Percentiles rank a stretch among this genome's conserved stretches.
Evolutionary conservation across 2,329 filamentous ascomycete species (phyloP).

Genomic region (Pezicula neosporulosa): DNA sequence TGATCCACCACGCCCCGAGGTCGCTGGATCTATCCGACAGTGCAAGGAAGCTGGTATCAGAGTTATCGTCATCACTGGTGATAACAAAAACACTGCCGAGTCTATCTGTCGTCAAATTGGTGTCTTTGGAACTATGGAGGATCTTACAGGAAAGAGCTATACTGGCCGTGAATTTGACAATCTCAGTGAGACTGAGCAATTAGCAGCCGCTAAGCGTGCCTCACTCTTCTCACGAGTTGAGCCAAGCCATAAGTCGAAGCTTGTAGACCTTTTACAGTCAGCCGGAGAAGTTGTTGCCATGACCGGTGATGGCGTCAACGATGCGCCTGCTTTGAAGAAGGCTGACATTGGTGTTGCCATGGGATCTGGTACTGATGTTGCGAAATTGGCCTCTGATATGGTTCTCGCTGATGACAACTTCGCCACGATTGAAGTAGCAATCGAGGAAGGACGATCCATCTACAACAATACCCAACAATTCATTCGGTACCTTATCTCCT

Average conservation of each 20-base stretch:
- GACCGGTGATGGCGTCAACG: conserved; percentile 98
- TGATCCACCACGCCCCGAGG: conserved; percentile 92
- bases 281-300: conserved; percentile 94
- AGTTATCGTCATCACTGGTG: conserved; percentile 96
- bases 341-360: conserved; percentile 98
- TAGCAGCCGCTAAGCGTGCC: conserved; percentile 79
- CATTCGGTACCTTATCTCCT: conserved; percentile 97
- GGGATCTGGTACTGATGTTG: conserved; percentile 96
- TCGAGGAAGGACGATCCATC: conserved; percentile 96
- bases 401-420: conserved; percentile 98
- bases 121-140: conserved; percentile 78
- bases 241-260: conserved; percentile 93
- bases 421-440: conserved; percentile 91
- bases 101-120: conserved; percentile 97
- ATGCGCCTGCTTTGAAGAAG: conserved; percentile 96
- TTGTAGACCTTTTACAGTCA: conserved; percentile 93
- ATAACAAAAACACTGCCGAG: conserved; percentile 96
- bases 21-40: conserved; percentile 78
- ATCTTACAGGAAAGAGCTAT: conserved; percentile 87
- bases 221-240: conserved; percentile 96
- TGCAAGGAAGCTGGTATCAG: conserved; percentile 93
- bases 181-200: conserved; percentile 72
- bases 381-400: conserved; percentile 97
- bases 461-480: conserved; percentile 99
- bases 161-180: conserved; percentile 94